Percentiles rank a stretch among this genome's conserved stretches.
phyloP scores from a whole-genome alignment of 345 rosid species.

The Excoecaria cochinchinensis region DNA sequence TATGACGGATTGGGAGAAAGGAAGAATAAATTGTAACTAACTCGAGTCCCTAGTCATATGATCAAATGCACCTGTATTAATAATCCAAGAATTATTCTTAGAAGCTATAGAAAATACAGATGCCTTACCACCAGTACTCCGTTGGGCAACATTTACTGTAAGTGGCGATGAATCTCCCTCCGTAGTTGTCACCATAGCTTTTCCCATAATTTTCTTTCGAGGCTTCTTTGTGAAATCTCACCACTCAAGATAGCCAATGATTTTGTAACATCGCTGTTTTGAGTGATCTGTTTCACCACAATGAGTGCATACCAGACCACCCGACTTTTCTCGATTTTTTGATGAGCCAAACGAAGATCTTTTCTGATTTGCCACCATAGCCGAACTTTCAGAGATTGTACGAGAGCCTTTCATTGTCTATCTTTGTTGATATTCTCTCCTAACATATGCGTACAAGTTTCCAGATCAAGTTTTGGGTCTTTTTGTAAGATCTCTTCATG shows the following conservation, averaged over 20 bases:
- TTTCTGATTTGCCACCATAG: not conserved
- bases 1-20: not conserved
- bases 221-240: constrained; percentile 2
- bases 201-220: not conserved
- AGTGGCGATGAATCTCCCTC: not conserved
- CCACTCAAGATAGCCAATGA: constrained; percentile 1
- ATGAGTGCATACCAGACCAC: not conserved
- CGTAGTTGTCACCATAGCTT: not conserved
- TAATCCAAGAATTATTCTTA: constrained; percentile 8
- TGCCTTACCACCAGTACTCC: not conserved
- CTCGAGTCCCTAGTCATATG: not conserved
- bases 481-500: not conserved
- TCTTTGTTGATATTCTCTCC: not conserved
- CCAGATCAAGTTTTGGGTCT: constrained; percentile 1
- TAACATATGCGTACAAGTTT: not conserved
- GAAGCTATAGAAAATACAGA: not conserved
- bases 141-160: not conserved
- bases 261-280: constrained; percentile 5
- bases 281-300: constrained; percentile 9
- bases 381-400: not conserved
- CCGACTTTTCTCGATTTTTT: not conserved
- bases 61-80: constrained; percentile 1
- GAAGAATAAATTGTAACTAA: not conserved
- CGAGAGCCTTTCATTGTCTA: not conserved
- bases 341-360: not conserved